Percentiles rank a stretch among this genome's conserved stretches.
These are phyloP conservation scores for Hymenoscyphus scutula DNA, from an alignment of 2,329 filamentous ascomycete genomes.

Conservation along the genomic window DNA sequence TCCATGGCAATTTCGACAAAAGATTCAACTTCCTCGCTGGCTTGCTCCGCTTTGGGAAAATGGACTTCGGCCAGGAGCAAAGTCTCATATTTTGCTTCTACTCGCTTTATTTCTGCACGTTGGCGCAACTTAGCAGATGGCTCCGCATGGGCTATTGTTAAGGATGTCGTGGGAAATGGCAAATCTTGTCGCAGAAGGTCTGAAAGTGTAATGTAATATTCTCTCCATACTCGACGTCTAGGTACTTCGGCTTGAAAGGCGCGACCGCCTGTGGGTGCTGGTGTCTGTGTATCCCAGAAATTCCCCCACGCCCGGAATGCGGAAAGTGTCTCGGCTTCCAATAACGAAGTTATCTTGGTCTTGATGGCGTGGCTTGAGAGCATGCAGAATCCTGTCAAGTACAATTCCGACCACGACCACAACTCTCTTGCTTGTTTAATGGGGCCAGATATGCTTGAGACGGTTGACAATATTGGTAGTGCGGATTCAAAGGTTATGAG, in stretches of 20 bases:
- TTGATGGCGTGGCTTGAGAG: slow-evolving; percentile 60
- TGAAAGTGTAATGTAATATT: slow-evolving; percentile 80
- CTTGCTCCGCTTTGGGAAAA: slow-evolving; percentile 81
- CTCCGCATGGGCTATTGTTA: slow-evolving; percentile 43
- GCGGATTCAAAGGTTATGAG: slow-evolving; percentile 65
- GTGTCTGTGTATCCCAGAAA: slow-evolving; percentile 57
- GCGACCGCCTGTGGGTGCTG: slow-evolving; percentile 51
- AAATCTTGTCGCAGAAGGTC: slow-evolving; percentile 67
- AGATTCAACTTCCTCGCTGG: slow-evolving; percentile 73
- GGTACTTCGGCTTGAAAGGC: slow-evolving; percentile 59
- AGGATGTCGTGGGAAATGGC: slow-evolving; percentile 52
- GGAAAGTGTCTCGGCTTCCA: slow-evolving; percentile 52
- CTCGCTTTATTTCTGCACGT: slow-evolving; percentile 71
- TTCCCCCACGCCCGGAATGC: slow-evolving; percentile 66
- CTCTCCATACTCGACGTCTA: slow-evolving; percentile 72
- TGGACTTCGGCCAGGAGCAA: slow-evolving; percentile 73
- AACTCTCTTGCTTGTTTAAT: slow-evolving; percentile 62
- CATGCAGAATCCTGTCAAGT: slow-evolving; percentile 73
- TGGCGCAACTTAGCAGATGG: slow-evolving; percentile 61
- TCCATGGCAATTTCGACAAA: slow-evolving; percentile 77
- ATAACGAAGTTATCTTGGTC: slow-evolving; percentile 48
- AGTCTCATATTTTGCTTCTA: slow-evolving; percentile 76
- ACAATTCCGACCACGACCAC: slow-evolving; percentile 74
- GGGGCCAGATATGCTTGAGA: slow-evolving; percentile 39
- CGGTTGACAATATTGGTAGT: slow-evolving; percentile 58